Percentiles rank a stretch among this genome's conserved stretches.
Evolutionary conservation across 2,329 filamentous ascomycete species (phyloP).

Genomic region (Ophiostoma triangulosporum): DNA sequence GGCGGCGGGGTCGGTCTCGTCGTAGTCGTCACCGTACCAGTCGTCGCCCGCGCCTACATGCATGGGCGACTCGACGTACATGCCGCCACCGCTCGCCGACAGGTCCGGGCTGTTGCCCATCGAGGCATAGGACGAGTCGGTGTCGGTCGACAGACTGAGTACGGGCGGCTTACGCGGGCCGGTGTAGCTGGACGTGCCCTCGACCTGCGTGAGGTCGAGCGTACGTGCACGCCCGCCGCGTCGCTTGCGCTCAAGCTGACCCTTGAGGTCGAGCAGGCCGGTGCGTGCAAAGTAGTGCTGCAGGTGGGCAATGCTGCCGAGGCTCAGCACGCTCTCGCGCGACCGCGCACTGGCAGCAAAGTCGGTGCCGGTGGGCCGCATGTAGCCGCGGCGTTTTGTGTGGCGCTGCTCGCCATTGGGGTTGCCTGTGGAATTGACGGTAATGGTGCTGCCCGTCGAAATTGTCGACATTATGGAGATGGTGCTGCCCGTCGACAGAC

Average conservation of each 20-base stretch:
- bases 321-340: conserved; percentile 86
- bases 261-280: conserved; percentile 84
- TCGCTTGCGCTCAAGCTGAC: conserved; percentile 59
- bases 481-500: conserved; percentile 48
- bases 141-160: conserved; percentile 1
- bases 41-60: conserved; percentile 27
- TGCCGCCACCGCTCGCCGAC: conserved; percentile 29
- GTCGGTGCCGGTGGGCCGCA: conserved; percentile 72
- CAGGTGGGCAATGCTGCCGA: conserved; percentile 92
- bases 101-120: conserved; percentile 46
- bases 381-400: conserved; percentile 60
- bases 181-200: conserved; percentile 16
- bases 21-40: conserved; percentile 39
- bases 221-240: conserved; percentile 40
- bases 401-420: conserved; percentile 16
- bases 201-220: conserved; percentile 43
- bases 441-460: too few species aligned
- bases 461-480: too few species aligned
- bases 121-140: conserved; percentile 39
- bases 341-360: conserved; percentile 85
- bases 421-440: conserved; percentile 28
- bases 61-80: conserved; percentile 32
- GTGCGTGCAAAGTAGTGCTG: conserved; percentile 98
- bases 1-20: conserved; percentile 51
- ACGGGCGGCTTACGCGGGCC: conserved; percentile 4